Base-by-base conservation (phyloP, 116 monocot genomes). In the Zostera marina region DNA sequence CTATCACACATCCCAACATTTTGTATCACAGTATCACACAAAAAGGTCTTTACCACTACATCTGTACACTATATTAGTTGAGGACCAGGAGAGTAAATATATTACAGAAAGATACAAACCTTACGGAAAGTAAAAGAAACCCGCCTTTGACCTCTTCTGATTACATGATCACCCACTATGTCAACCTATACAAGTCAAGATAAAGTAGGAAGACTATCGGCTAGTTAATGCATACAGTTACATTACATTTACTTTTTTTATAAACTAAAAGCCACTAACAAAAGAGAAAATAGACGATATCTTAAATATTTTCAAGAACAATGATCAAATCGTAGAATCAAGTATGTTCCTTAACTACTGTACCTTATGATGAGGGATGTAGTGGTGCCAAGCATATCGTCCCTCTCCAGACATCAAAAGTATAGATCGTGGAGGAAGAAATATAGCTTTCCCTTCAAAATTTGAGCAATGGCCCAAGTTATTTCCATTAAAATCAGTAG, bases 351-450 rank as follows among this genome's bases (percentile, higher is more conserved):
- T 41, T 5, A 42, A 59, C n/a, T 19, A 43, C 9, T 5, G 11
- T 57, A 94, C 96, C 89, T 96, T 96, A 65, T 82, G 96, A 76
- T 96, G 96, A 19, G 89, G 96, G 56, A 96, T 96, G 64, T 89
- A 96, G 73, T 96, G 96, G 67, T 89, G 89, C 96, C 96, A 96
- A 63, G 89, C 85, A 78, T 96, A 96, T 32, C 89, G 72, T 13
- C 85, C 96, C 72, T 96, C 89, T 16, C 85, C 96, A 60, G 96
- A 89, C 76, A 96, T 72, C 53, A 96, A 59, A 74, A 96, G 83
- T 80, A 96, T 85, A 5, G 96, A 96, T 11, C 96, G 65, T 32
- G 85, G 76, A 63, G 96, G 89, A 68, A 89, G 85, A 38, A 78
- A 85, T 59, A 96, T 68, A 56, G 81, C 78, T 69, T 85, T 89